Conservation (phyloP, 768 basidiomycete genomes). For the Dentipellis sp. region DNA sequence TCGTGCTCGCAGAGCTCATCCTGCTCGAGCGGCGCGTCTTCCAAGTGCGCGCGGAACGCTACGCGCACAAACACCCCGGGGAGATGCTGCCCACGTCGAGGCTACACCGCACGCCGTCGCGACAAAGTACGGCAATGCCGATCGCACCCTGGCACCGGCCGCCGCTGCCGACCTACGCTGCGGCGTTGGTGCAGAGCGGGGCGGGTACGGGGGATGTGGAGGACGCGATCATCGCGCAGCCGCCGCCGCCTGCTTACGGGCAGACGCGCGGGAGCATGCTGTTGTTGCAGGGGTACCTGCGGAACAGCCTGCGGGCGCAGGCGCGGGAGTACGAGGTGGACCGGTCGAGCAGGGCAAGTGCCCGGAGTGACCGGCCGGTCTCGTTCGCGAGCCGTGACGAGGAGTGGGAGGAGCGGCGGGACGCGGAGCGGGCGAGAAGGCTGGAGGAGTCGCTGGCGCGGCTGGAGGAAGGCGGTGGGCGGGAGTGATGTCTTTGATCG, state of each 20-base stretch:
- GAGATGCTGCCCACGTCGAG: constrained; percentile 24
- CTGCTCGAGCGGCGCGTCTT: constrained; percentile 58
- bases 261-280: constrained; percentile 63
- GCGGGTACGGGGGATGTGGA: constrained; percentile 70
- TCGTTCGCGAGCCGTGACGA: constrained; percentile 49
- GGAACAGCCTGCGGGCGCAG: constrained; percentile 12
- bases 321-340: constrained; percentile 6
- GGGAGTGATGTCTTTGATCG: not conserved
- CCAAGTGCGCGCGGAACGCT: constrained; percentile 60
- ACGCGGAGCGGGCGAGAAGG: constrained; percentile 41
- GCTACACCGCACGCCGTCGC: constrained; percentile 2
- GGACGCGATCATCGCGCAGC: constrained; percentile 54
- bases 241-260: constrained; percentile 73
- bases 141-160: constrained; percentile 63
- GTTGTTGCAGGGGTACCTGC: constrained; percentile 42
- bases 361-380: constrained; percentile 31
- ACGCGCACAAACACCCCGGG: constrained; percentile 50
- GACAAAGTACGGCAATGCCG: constrained; percentile 9
- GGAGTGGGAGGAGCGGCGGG: constrained; percentile 45
- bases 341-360: constrained; percentile 11
- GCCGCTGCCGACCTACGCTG: constrained; percentile 62
- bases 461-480: constrained; percentile 20
- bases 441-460: constrained; percentile 49
- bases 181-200: constrained; percentile 58
- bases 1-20: constrained; percentile 41